These are phyloP conservation scores for Adansonia grandidieri DNA, from an alignment of 441 rosid genomes.

Conservation along the genomic window DNA sequence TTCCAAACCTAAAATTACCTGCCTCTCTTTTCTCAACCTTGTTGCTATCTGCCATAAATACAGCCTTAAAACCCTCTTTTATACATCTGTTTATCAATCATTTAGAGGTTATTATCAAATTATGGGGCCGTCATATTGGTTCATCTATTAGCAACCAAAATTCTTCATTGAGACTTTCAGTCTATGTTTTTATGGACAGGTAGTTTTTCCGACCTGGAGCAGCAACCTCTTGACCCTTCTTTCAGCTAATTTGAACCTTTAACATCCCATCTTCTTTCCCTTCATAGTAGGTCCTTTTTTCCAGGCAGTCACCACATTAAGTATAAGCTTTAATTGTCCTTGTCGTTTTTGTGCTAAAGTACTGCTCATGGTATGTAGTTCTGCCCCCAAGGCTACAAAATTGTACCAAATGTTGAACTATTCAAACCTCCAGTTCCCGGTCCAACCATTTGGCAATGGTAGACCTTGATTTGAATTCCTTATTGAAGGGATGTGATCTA, in stretches of 20 bases:
- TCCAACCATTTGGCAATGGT: no score
- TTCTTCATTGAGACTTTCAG: background rate
- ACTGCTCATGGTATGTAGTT: background rate
- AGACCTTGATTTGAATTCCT: background rate
- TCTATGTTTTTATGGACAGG: background rate
- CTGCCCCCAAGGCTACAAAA: background rate
- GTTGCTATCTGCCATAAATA: slow-evolving; percentile 6
- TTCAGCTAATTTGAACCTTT: slow-evolving; percentile 9
- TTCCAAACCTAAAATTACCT: slow-evolving; percentile 1
- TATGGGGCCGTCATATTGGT: background rate
- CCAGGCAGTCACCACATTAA: background rate
- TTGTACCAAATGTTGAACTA: no score
- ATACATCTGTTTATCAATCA: background rate
- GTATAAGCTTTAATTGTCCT: slow-evolving; percentile 9
- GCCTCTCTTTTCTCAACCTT: background rate
- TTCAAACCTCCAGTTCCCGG: no score
- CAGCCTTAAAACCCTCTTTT: background rate
- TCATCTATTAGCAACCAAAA: background rate
- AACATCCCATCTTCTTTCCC: background rate
- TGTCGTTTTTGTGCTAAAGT: slow-evolving; percentile 6
- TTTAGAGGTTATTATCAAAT: slow-evolving; percentile 10
- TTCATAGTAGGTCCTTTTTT: background rate
- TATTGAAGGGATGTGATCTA: background rate
- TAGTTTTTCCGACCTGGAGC: background rate
- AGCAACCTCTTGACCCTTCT: background rate